These are phyloP conservation scores for Thielaviopsis populi DNA, from an alignment of 2,329 filamentous ascomycete species.

Conservation along the genomic window DNA sequence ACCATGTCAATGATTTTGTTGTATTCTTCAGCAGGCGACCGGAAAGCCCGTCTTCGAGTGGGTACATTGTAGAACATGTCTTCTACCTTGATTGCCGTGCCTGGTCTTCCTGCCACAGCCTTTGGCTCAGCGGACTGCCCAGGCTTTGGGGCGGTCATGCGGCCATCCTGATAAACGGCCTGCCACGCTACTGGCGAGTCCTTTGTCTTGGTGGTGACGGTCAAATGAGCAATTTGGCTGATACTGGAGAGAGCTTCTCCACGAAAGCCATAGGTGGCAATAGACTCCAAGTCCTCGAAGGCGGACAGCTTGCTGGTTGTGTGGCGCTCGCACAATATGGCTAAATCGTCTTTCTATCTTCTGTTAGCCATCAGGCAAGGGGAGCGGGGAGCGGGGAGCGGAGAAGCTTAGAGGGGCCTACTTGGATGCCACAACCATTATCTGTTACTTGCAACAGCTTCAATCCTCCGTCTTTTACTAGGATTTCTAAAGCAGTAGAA, in stretches of 20 bases:
- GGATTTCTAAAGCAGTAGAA: slow-evolving; percentile 73
- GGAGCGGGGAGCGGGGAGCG: background rate
- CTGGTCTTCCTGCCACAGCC: slow-evolving; percentile 69
- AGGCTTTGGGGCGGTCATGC: slow-evolving; percentile 67
- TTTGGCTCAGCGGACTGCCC: slow-evolving; percentile 78
- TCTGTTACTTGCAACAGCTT: slow-evolving; percentile 95
- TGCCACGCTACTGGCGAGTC: slow-evolving; percentile 81
- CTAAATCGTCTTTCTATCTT: slow-evolving; percentile 67
- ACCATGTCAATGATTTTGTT: slow-evolving; percentile 95
- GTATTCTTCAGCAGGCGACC: slow-evolving; percentile 86
- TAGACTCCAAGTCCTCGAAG: slow-evolving; percentile 82
- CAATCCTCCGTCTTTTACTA: slow-evolving; percentile 88
- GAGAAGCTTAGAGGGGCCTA: slow-evolving; percentile 30
- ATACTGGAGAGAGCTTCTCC: slow-evolving; percentile 95
- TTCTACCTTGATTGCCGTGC: slow-evolving; percentile 91
- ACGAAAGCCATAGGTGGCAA: slow-evolving; percentile 93
- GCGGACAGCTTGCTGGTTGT: slow-evolving; percentile 90
- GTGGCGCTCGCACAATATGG: slow-evolving; percentile 87
- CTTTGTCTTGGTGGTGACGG: slow-evolving; percentile 84
- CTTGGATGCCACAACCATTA: slow-evolving; percentile 90
- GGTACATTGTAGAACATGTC: slow-evolving; percentile 96
- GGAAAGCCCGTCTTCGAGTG: slow-evolving; percentile 73
- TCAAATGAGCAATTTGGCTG: slow-evolving; percentile 92
- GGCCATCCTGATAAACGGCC: slow-evolving; percentile 73
- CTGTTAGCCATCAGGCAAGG: slow-evolving; percentile 19